Percentiles rank a stretch among this genome's conserved stretches.
Conservation (phyloP, 2,329 filamentous ascomycete genomes). For the Cladophialophora chaetospira region DNA sequence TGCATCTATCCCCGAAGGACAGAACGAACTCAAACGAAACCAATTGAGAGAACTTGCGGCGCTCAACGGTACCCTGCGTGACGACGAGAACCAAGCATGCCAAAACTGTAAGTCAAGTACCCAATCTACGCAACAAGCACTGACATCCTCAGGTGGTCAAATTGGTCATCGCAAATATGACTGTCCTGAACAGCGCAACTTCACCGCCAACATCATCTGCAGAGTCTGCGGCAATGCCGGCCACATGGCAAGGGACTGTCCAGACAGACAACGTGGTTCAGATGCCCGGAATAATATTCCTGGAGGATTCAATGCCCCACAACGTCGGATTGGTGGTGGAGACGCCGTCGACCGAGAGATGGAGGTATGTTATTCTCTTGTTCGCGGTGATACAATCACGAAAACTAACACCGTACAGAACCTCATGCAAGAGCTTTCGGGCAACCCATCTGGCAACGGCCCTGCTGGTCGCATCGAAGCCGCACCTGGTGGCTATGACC, state of each 20-base stretch:
- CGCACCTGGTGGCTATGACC: conserved; percentile 63
- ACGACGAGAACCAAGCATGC: conserved; percentile 98
- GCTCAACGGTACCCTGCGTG: conserved; percentile 96
- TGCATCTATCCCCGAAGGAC: conserved; percentile 95
- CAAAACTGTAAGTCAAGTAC: conserved; percentile 72
- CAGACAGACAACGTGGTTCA: conserved; percentile 84
- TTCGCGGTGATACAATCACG: not conserved
- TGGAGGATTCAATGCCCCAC: conserved; percentile 50
- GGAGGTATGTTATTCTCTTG: conserved; percentile 65
- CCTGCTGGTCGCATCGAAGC: conserved; percentile 83
- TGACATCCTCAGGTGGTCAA: conserved; percentile 65
- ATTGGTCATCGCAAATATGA: conserved; percentile 99
- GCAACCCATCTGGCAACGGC: conserved; percentile 61
- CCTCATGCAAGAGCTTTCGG: conserved; percentile 96
- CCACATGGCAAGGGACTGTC: conserved; percentile 97
- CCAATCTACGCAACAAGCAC: not conserved
- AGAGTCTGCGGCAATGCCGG: conserved; percentile 96
- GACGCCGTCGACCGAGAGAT: conserved; percentile 92
- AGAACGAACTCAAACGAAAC: conserved; percentile 98
- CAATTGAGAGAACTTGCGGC: conserved; percentile 96
- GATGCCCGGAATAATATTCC: conserved; percentile 84
- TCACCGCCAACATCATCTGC: conserved; percentile 98
- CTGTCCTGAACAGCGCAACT: conserved; percentile 96
- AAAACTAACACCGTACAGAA: conserved; percentile 56
- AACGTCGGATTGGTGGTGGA: conserved; percentile 70